A percentile compares a stretch with the other conserved stretches of the same genome.
Conservation (phyloP, 768 basidiomycete genomes). For the Dentipellis fragilis region DNA sequence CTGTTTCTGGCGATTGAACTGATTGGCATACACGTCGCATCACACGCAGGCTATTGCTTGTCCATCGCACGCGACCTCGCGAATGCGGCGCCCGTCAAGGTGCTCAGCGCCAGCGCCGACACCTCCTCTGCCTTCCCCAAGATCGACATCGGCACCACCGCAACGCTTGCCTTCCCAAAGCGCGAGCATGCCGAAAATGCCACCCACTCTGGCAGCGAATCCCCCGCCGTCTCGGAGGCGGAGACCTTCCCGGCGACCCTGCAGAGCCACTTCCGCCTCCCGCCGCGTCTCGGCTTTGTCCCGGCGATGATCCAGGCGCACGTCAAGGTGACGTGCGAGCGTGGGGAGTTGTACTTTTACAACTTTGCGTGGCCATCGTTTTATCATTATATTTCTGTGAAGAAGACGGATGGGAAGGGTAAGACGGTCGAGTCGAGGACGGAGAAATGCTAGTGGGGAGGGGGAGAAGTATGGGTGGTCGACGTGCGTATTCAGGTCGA, state of each 20-base stretch:
- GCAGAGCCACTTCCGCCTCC: constrained; percentile 7
- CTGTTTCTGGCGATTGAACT: no score
- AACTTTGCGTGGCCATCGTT: constrained; percentile 34
- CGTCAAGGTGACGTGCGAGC: constrained; percentile 22
- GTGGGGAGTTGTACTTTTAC: constrained; percentile 27
- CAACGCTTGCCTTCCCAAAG: constrained; percentile 16
- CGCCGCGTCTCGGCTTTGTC: constrained; percentile 15
- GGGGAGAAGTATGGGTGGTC: constrained; percentile 33
- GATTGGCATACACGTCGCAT: no score
- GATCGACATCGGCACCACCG: constrained; percentile 19
- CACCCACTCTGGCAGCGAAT: constrained; percentile 13
- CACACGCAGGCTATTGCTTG: constrained; percentile 27
- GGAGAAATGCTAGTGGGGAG: constrained; percentile 37
- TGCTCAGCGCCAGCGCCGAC: constrained; percentile 9
- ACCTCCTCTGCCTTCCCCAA: constrained; percentile 3
- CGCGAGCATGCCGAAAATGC: not conserved
- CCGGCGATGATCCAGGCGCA: constrained; percentile 18
- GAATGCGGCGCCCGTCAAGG: constrained; percentile 3
- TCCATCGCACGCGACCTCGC: constrained; percentile 13
- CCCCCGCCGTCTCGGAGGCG: constrained; percentile 10
- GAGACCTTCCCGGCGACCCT: constrained; percentile 13
- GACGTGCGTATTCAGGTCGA: constrained; percentile 20
- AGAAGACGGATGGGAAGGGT: constrained; percentile 10
- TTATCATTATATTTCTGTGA: constrained; percentile 37
- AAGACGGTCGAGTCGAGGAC: constrained; percentile 19